phyloP scores from a whole-genome alignment of 176 grass and related monocot species.

The Oryza nivara region DNA sequence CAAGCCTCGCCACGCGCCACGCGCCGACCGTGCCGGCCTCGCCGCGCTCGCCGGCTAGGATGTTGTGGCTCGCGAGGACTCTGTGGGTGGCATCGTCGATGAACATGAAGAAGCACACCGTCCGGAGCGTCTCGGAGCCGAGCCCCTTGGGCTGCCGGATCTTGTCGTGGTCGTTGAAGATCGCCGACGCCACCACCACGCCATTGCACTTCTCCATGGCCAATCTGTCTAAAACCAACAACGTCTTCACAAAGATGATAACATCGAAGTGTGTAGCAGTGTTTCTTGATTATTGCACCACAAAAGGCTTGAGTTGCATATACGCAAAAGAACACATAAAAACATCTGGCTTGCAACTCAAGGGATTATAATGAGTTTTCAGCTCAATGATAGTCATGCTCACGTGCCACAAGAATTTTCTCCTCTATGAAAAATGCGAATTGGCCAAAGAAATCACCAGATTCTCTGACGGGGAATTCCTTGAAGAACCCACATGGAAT shows the following conservation, averaged over 20 bases:
- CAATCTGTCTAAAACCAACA: constrained; percentile 56
- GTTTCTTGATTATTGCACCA: constrained; percentile 36
- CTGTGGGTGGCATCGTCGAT: constrained; percentile 56
- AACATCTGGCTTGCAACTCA: constrained; percentile 10
- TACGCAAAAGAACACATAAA: not conserved
- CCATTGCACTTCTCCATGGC: constrained; percentile 74
- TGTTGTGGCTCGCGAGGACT: constrained; percentile 35
- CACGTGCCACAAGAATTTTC: not conserved
- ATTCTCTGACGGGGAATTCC: constrained; percentile 55
- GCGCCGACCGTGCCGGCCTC: constrained; percentile 45
- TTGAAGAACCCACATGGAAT: constrained; percentile 84
- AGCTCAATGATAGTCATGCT: not conserved
- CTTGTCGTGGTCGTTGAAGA: constrained; percentile 88
- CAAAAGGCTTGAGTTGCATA: not conserved
- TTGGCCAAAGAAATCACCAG: constrained; percentile 42
- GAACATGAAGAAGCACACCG: constrained; percentile 92
- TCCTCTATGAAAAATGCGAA: not conserved
- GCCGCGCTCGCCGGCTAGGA: constrained; percentile 27
- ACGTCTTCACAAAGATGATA: not conserved
- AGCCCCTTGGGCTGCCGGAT: constrained; percentile 81
- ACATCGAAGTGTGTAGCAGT: not conserved
- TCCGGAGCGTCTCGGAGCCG: constrained; percentile 50
- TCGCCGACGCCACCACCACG: constrained; percentile 77
- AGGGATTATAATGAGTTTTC: constrained; percentile 35
- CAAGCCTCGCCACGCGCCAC: constrained; percentile 61